Conservation (phyloP, 1,284 basidiomycete genomes). For the Coriolopsis trogii region DNA sequence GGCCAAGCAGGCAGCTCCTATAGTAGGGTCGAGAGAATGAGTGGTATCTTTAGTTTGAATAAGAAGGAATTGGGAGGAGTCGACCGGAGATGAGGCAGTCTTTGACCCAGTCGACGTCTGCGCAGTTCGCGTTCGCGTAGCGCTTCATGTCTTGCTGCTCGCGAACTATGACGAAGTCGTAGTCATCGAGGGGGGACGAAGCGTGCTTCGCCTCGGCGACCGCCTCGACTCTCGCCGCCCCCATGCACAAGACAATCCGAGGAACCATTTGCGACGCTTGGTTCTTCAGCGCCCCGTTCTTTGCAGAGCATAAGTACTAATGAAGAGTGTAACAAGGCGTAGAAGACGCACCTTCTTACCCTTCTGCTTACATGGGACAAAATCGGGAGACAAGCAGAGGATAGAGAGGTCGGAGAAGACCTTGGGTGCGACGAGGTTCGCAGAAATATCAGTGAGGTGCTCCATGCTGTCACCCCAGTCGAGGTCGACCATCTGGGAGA, state of each 20-base stretch:
- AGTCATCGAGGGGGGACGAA: constrained; percentile 38
- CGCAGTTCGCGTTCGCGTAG: constrained; percentile 37
- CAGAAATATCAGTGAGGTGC: constrained; percentile 58
- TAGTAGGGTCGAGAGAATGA: background rate
- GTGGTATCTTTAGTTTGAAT: too few species aligned
- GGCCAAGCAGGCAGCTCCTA: background rate
- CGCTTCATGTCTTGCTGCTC: constrained; percentile 40
- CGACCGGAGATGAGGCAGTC: constrained; percentile 72
- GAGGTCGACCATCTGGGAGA: constrained; percentile 74
- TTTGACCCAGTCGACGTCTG: constrained; percentile 77
- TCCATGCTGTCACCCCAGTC: constrained; percentile 66
- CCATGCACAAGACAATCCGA: constrained; percentile 73
- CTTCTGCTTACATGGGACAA: constrained; percentile 45
- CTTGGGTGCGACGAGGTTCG: constrained; percentile 57
- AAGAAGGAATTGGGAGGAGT: constrained; percentile 38
- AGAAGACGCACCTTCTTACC: constrained; percentile 41
- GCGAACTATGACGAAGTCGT: constrained; percentile 71
- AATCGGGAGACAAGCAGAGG: constrained; percentile 57
- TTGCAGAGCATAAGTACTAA: background rate
- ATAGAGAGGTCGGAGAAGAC: constrained; percentile 54
- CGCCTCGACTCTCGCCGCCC: constrained; percentile 68
- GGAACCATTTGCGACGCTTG: constrained; percentile 42
- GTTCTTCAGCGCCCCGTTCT: constrained; percentile 24
- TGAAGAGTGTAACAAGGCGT: background rate
- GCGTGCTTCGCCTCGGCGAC: constrained; percentile 42